Evolutionary conservation across 1,284 basidiomycete genomes (phyloP).

Genomic region (Hymenochaete sp.): DNA sequence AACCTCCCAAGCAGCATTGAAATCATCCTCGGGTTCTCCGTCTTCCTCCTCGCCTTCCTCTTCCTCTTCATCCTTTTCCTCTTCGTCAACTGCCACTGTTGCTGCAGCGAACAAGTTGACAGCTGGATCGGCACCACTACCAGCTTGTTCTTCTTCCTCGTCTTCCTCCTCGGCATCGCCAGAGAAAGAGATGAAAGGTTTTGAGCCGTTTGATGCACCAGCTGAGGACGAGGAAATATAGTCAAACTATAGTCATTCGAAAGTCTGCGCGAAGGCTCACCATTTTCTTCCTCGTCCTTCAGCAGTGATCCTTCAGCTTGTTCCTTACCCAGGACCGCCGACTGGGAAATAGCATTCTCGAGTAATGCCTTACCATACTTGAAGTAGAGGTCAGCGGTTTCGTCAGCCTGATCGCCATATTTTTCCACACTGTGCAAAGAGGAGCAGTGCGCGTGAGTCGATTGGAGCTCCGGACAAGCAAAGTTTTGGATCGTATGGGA

Average conservation of each 20-base stretch:
- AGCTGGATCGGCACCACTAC: constrained; percentile 30
- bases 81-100: constrained; percentile 32
- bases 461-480: no score
- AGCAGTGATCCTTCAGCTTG: constrained; percentile 43
- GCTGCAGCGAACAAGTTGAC: constrained; percentile 58
- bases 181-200: constrained; percentile 63
- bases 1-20: constrained; percentile 91
- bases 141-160: constrained; percentile 32
- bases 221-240: not conserved
- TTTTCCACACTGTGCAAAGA: constrained; percentile 48
- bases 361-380: constrained; percentile 80
- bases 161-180: constrained; percentile 59
- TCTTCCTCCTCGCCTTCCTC: constrained; percentile 45
- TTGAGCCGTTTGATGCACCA: constrained; percentile 28
- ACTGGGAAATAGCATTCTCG: constrained; percentile 79
- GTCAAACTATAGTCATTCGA: not conserved
- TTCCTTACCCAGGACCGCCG: constrained; percentile 78
- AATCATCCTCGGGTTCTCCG: constrained; percentile 82
- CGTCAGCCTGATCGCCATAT: constrained; percentile 65
- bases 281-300: constrained; percentile 40
- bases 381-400: constrained; percentile 78
- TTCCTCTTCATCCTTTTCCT: constrained; percentile 33
- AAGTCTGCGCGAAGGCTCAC: constrained; percentile 11
- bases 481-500: no score
- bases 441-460: no score